A percentile compares a stretch with the other conserved stretches of the same genome.
These are phyloP conservation scores for Neofusicoccum sp. DNA, from an alignment of 2,329 filamentous ascomycete species.

Conservation along the genomic window DNA sequence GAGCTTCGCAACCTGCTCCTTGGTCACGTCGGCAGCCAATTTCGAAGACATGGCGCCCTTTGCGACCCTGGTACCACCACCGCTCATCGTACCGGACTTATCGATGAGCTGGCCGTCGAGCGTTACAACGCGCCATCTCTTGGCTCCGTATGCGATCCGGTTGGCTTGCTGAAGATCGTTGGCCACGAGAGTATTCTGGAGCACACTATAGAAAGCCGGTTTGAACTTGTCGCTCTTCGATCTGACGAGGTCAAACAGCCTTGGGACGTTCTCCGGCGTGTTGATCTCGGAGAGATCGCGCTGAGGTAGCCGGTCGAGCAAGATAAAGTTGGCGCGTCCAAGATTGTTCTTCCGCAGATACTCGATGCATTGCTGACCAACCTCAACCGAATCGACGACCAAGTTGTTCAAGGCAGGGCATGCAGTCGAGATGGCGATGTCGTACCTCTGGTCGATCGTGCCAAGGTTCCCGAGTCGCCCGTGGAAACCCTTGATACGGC, in stretches of 20 bases:
- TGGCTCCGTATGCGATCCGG: constrained; percentile 91
- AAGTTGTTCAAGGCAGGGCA: constrained; percentile 92
- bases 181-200: constrained; percentile 94
- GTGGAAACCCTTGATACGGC: constrained; percentile 95
- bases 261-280: constrained; percentile 89
- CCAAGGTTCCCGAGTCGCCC: constrained; percentile 93
- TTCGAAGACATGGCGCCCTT: constrained; percentile 97
- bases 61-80: constrained; percentile 88
- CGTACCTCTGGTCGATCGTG: constrained; percentile 89
- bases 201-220: constrained; percentile 91
- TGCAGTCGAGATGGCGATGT: constrained; percentile 97
- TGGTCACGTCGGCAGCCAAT: constrained; percentile 80
- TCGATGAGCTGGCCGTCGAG: constrained; percentile 95
- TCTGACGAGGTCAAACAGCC: constrained; percentile 89
- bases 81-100: constrained; percentile 98
- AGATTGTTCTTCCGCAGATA: constrained; percentile 97
- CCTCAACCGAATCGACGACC: constrained; percentile 93
- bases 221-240: constrained; percentile 84
- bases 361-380: constrained; percentile 96
- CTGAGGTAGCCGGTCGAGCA: constrained; percentile 80
- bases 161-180: constrained; percentile 94
- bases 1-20: constrained; percentile 85
- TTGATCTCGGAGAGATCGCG: constrained; percentile 78
- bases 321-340: constrained; percentile 95
- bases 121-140: constrained; percentile 94